These are phyloP conservation scores for Globomyces pollinis-pini DNA, from an alignment of 192 early-diverging fungal genomes.

Conservation along the genomic window DNA sequence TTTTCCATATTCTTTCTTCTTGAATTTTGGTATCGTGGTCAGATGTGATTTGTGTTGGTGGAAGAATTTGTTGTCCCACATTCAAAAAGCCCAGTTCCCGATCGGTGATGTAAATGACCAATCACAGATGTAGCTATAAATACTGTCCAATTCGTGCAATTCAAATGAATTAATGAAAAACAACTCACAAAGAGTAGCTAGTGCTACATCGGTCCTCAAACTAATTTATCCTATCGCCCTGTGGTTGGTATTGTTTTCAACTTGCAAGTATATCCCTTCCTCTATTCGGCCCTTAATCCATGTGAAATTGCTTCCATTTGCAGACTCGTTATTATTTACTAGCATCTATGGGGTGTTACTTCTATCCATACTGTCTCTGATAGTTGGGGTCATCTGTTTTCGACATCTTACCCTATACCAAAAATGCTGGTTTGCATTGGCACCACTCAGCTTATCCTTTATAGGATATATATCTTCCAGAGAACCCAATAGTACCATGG, in stretches of 20 bases:
- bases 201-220: too few species aligned
- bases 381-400: background rate
- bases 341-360: constrained; percentile 33
- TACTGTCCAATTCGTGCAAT: too few species aligned
- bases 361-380: constrained; percentile 12
- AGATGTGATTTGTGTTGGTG: too few species aligned
- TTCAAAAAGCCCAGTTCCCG: too few species aligned
- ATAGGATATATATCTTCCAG: constrained; percentile 51
- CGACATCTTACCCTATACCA: constrained; percentile 10
- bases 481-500: constrained; percentile 37
- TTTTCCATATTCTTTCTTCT: too few species aligned
- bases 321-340: constrained; percentile 63
- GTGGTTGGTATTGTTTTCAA: constrained; percentile 22
- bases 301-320: constrained; percentile 53
- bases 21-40: too few species aligned
- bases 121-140: too few species aligned
- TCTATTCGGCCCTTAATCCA: constrained; percentile 50
- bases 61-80: too few species aligned
- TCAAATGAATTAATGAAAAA: too few species aligned
- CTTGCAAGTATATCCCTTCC: constrained; percentile 24
- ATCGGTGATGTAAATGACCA: too few species aligned
- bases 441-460: constrained; percentile 16
- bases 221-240: constrained; percentile 8
- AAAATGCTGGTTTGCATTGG: constrained; percentile 12
- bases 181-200: too few species aligned